Conservation (phyloP, 306 rosid genomes). For the Sicyos edulis region DNA sequence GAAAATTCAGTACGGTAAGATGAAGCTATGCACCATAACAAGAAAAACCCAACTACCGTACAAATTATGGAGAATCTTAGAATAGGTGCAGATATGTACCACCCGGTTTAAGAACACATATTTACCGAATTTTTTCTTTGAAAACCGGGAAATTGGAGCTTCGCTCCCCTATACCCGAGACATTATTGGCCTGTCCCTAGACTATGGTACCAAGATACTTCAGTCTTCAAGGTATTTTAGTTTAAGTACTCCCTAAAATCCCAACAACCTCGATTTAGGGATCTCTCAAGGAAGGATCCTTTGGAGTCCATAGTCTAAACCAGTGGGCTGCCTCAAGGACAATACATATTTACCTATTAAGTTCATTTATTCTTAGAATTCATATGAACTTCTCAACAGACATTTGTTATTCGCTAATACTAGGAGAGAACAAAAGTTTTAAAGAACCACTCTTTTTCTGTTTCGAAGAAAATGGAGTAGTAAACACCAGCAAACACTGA, state of each 20-base stretch:
- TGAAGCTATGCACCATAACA: slow-evolving; percentile 13
- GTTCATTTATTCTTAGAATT: not conserved
- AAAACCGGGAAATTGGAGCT: no score
- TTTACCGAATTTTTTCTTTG: not conserved
- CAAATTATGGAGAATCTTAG: not conserved
- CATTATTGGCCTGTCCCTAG: no score
- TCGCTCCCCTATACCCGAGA: no score
- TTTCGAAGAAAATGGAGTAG: no score
- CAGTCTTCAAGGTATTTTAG: no score
- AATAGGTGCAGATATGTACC: not conserved
- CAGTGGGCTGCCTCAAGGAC: no score
- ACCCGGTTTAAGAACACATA: not conserved
- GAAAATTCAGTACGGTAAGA: slow-evolving; percentile 24
- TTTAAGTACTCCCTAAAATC: no score
- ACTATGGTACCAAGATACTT: no score
- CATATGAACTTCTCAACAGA: not conserved
- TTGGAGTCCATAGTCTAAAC: no score
- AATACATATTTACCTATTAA: not conserved
- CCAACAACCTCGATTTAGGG: no score
- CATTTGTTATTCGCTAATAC: not conserved
- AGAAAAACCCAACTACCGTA: not conserved
- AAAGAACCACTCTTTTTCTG: not conserved
- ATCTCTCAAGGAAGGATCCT: no score
- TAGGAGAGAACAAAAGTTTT: not conserved
- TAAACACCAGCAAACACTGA: not conserved